Percentiles rank a stretch among this genome's conserved stretches.
These are phyloP conservation scores for Diplodia seriata DNA, from an alignment of 2,329 filamentous ascomycete species.

Conservation along the genomic window DNA sequence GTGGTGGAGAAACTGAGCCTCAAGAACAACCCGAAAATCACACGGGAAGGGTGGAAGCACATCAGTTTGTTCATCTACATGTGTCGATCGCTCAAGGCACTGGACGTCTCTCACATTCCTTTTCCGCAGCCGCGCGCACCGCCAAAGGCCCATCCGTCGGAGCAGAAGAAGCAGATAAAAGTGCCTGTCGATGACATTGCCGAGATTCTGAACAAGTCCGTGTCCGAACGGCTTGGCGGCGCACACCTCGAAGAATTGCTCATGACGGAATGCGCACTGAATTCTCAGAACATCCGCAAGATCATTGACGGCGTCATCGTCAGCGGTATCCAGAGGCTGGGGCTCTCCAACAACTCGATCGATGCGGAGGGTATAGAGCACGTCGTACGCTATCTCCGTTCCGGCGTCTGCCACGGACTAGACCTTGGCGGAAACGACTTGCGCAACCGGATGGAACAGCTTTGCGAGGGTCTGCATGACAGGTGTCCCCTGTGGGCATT, in stretches of 20 bases:
- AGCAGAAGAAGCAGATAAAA: slow-evolving; percentile 32
- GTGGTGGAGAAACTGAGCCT: slow-evolving; percentile 86
- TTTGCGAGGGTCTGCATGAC: slow-evolving; percentile 60
- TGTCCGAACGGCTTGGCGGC: slow-evolving; percentile 78
- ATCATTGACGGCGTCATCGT: slow-evolving; percentile 84
- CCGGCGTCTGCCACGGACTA: slow-evolving; percentile 81
- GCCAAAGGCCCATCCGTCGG: slow-evolving; percentile 52
- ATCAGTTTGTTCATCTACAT: slow-evolving; percentile 89
- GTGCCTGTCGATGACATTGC: slow-evolving; percentile 58
- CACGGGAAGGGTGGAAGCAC: slow-evolving; percentile 87
- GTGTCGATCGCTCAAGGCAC: slow-evolving; percentile 81
- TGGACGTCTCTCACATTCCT: slow-evolving; percentile 84
- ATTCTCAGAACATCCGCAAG: slow-evolving; percentile 71
- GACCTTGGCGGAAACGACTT: slow-evolving; percentile 88
- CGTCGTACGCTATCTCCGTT: slow-evolving; percentile 76
- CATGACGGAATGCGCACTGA: slow-evolving; percentile 79
- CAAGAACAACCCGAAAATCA: slow-evolving; percentile 87
- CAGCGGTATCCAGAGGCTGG: slow-evolving; percentile 78
- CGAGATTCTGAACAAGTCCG: slow-evolving; percentile 73
- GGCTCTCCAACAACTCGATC: slow-evolving; percentile 82
- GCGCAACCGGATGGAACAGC: slow-evolving; percentile 51
- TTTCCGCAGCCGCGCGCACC: slow-evolving; percentile 64
- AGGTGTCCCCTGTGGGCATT: slow-evolving; percentile 74
- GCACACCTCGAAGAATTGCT: slow-evolving; percentile 81
- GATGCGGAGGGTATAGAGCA: slow-evolving; percentile 76